Evolutionary conservation across 78 protist species (phyloP).

Genomic region (Speleostelium caveatum): DNA sequence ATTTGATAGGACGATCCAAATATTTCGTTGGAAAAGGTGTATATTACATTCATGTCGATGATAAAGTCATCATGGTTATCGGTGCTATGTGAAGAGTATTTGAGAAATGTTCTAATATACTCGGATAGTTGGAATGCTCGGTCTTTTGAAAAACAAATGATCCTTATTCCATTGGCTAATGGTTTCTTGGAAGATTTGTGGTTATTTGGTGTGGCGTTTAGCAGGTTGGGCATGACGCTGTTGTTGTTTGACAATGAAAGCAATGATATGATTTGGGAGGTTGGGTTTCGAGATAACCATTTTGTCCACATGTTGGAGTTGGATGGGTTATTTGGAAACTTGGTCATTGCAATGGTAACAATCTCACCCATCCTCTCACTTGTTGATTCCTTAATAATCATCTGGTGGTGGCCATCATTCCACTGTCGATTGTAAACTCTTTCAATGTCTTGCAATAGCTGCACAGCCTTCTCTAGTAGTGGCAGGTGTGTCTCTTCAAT

Average conservation of each 20-base stretch:
- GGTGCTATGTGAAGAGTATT: neutral
- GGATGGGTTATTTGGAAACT: conserved; percentile 2
- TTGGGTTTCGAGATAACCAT: conserved; percentile 55
- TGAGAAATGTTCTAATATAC: conserved; percentile 29
- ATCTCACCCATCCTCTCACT: conserved; percentile 59
- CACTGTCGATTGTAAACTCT: neutral
- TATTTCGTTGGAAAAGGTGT: conserved; percentile 37
- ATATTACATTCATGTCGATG: conserved; percentile 10
- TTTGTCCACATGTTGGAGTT: neutral
- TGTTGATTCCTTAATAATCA: conserved; percentile 21
- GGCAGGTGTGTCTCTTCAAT: neutral
- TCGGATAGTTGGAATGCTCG: conserved; percentile 65
- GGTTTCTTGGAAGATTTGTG: neutral
- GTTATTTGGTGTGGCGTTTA: neutral
- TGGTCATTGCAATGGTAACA: conserved; percentile 2
- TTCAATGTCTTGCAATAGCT: neutral
- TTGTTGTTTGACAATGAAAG: conserved; percentile 4
- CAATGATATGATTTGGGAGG: conserved; percentile 39
- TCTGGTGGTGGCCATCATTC: neutral
- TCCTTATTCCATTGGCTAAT: conserved; percentile 22
- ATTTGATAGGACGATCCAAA: conserved; percentile 10
- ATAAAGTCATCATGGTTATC: neutral
- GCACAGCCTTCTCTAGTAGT: neutral
- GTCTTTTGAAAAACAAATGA: conserved; percentile 71
- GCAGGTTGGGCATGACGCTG: no score